Evolutionary conservation across 2,329 filamentous ascomycete species (phyloP), one percentile per base, ranked within the genome.

Genomic region (Pseudocercospora vitis): DNA sequence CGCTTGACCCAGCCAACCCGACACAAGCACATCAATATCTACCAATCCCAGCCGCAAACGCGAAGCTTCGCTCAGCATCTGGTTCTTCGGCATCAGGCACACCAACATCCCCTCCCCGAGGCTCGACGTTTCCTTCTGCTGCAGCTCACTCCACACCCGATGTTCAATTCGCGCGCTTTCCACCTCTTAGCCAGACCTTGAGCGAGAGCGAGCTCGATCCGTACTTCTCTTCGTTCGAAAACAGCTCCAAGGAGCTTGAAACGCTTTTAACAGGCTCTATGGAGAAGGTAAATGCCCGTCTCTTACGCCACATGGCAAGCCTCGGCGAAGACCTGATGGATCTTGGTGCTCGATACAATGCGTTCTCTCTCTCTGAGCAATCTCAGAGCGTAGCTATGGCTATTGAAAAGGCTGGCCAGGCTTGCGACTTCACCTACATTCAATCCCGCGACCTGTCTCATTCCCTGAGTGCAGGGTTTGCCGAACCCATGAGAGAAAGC

Each of bases 401-500:
- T 0, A 96, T 99, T 61, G 94, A 99, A 72, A 87, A 91, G 58
- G 83, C 95, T 40, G 94, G 94, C 0, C 94, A 99, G 73, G 94
- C 94, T 2, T 90, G 92, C 7, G 94, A 99, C 70, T 89, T 89
- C 7, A 96, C 94, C 0, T 99, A 97, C 69, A 91, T 99, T 60
- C 91, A 89, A 7, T 97, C 92, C 0, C 89, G 95, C 65, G 94
- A 99, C 69, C 77, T 99, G 2, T 91, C 91, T 0, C 85, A 84
- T 1, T 87, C 88, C 0, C 76, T 99, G n/a, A 91, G 91, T 16
- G 91, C 92, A 28, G 94, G 85, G 61, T 99, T 99, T 68, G 91
- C 95, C 0, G 95, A 99, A 68, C 94, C 94, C 0, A 96, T 99
- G 90, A 84, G 95, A 51, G 94, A 99, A 74, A 95, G 91, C 65